phyloP scores from a whole-genome alignment of 192 early-diverging fungal species.

The Funneliformis geosporum region DNA sequence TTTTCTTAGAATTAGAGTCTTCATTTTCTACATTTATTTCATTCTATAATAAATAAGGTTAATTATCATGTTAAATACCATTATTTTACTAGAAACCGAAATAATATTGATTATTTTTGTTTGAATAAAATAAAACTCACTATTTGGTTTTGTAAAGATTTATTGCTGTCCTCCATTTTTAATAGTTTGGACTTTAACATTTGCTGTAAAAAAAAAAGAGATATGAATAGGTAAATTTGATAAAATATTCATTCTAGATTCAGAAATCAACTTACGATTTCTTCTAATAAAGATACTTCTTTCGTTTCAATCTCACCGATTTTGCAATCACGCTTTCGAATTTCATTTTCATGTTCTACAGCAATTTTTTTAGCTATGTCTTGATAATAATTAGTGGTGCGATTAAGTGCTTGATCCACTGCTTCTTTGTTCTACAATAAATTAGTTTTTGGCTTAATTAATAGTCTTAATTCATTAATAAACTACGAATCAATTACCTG shows the following conservation, averaged over 20 bases:
- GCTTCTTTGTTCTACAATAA: neutral
- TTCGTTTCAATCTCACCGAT: slow-evolving; percentile 11
- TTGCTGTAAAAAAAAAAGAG: slow-evolving; percentile 1
- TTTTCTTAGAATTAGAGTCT: no score
- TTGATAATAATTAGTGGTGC: slow-evolving; percentile 16
- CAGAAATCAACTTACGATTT: slow-evolving; percentile 24
- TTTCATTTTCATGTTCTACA: slow-evolving; percentile 28
- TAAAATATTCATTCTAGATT: neutral
- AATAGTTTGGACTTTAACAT: neutral
- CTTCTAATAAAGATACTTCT: slow-evolving; percentile 12
- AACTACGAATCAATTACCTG: neutral
- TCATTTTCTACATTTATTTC: neutral
- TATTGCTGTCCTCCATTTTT: neutral
- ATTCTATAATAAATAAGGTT: neutral
- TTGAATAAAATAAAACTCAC: neutral
- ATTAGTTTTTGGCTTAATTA: neutral
- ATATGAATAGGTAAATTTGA: neutral
- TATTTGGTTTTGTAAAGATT: neutral
- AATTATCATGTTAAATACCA: neutral
- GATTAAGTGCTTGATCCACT: slow-evolving; percentile 10
- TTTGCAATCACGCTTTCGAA: slow-evolving; percentile 24
- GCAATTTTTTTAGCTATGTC: neutral
- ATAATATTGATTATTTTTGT: neutral
- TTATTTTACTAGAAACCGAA: neutral
- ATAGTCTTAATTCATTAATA: neutral